Evolutionary conservation across 768 basidiomycete genomes (phyloP).

Genomic region (Lactarius hengduanensis): DNA sequence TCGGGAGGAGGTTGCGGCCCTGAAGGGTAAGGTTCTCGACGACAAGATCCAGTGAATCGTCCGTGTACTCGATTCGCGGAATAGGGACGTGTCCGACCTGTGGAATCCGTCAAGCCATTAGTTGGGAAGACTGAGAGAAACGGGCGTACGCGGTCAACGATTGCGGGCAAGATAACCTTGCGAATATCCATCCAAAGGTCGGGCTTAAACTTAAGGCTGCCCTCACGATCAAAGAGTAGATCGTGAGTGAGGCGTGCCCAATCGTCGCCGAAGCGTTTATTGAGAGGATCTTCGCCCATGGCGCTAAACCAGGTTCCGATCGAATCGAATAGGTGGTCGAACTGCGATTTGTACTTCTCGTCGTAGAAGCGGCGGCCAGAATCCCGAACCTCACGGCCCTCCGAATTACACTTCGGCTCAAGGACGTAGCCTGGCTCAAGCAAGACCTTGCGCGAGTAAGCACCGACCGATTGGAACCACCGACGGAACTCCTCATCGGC

Average conservation of each 20-base stretch:
- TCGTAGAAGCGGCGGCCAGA: slow-evolving; percentile 78
- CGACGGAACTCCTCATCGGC: slow-evolving; percentile 69
- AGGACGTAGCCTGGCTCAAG: slow-evolving; percentile 85
- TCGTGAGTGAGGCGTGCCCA: slow-evolving; percentile 80
- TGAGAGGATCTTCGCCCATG: slow-evolving; percentile 82
- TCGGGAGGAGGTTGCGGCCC: slow-evolving; percentile 88
- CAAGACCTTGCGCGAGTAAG: slow-evolving; percentile 67
- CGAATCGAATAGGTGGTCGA: slow-evolving; percentile 74
- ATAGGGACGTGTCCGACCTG: slow-evolving; percentile 83
- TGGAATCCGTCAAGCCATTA: background rate
- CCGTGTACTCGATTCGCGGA: slow-evolving; percentile 91
- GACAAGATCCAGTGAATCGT: slow-evolving; percentile 81
- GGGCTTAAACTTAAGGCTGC: slow-evolving; percentile 84
- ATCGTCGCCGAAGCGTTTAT: slow-evolving; percentile 78
- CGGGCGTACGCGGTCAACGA: slow-evolving; percentile 65
- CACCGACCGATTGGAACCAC: slow-evolving; percentile 68
- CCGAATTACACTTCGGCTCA: slow-evolving; percentile 67
- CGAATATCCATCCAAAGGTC: slow-evolving; percentile 88
- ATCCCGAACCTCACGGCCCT: slow-evolving; percentile 64
- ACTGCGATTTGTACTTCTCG: slow-evolving; percentile 68
- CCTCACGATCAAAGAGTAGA: slow-evolving; percentile 78
- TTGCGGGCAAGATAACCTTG: slow-evolving; percentile 72
- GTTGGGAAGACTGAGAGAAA: background rate
- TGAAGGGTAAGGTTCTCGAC: slow-evolving; percentile 91
- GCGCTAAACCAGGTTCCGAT: slow-evolving; percentile 78